Evolutionary conservation across 202 grass and related monocot species (phyloP).

Genomic region (Carex sylvatica): DNA sequence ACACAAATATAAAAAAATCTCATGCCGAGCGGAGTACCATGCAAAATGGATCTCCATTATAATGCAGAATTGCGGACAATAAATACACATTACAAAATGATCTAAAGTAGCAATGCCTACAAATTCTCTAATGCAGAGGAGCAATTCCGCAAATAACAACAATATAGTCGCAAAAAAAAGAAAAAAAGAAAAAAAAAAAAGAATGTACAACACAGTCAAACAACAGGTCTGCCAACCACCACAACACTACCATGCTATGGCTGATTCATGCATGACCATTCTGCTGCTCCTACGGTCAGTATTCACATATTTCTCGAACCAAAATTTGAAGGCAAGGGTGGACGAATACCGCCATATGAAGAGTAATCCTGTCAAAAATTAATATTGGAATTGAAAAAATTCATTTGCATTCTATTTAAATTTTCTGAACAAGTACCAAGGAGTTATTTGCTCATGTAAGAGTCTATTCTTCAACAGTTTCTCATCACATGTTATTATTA

Average conservation of each 20-base stretch:
- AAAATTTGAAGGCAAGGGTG: constrained; percentile 37
- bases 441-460: neutral
- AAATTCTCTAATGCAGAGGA: constrained; percentile 2
- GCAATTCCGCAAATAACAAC: constrained; percentile 10
- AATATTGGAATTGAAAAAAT: constrained; percentile 24
- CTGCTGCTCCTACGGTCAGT: neutral
- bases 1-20: too few species aligned
- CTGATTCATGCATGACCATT: neutral
- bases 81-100: constrained; percentile 5
- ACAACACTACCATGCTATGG: neutral
- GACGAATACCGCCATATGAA: constrained; percentile 42
- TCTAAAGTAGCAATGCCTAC: constrained; percentile 10
- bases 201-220: neutral
- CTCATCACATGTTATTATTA: neutral
- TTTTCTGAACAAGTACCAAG: neutral
- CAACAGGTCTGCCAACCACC: neutral
- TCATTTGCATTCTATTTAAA: constrained; percentile 6
- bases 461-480: neutral
- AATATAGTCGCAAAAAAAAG: neutral
- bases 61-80: neutral
- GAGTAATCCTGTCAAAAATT: constrained; percentile 50
- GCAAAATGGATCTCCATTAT: neutral
- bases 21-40: neutral
- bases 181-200: neutral
- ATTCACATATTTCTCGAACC: constrained; percentile 59